Conservation (phyloP, 768 basidiomycete genomes). For the Trametes sanguinea region DNA sequence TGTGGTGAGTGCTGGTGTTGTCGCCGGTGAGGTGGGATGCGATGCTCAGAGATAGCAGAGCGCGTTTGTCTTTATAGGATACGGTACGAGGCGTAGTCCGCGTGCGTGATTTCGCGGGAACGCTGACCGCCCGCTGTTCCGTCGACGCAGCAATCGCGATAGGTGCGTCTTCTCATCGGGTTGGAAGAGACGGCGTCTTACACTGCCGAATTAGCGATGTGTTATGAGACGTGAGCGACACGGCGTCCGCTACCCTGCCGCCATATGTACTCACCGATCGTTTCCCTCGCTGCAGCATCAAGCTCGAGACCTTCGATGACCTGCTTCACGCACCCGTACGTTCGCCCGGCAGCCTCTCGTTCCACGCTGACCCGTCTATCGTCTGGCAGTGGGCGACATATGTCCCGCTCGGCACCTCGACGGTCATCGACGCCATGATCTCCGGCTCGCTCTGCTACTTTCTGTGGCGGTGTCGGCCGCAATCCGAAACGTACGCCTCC, state of each 20-base stretch:
- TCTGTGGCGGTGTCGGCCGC: constrained; percentile 20
- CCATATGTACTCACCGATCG: too few relatives aligned
- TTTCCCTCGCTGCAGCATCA: neutral
- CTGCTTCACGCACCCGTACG: constrained; percentile 9
- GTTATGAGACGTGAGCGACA: constrained; percentile 15
- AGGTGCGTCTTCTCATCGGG: constrained; percentile 7
- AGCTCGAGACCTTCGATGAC: constrained; percentile 7
- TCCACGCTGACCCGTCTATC: too few relatives aligned
- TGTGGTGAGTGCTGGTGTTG: neutral
- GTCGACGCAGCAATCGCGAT: neutral
- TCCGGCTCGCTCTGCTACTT: constrained; percentile 25
- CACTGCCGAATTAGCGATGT: too few relatives aligned
- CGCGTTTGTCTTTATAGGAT: constrained; percentile 16
- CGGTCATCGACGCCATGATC: constrained; percentile 21
- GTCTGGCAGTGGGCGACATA: constrained; percentile 23
- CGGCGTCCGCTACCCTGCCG: too few relatives aligned
- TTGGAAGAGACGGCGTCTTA: too few relatives aligned
- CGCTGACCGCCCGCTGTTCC: neutral
- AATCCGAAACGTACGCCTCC: constrained; percentile 14
- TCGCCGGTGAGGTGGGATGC: too few relatives aligned
- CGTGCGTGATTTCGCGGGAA: too few relatives aligned
- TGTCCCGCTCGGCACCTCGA: constrained; percentile 17
- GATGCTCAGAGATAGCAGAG: neutral
- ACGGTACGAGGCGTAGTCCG: neutral
- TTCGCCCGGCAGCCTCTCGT: neutral